phyloP scores from a whole-genome alignment of 225 moss, liverwort and hornwort genomes.

The Pseudoscleropodium purum region DNA sequence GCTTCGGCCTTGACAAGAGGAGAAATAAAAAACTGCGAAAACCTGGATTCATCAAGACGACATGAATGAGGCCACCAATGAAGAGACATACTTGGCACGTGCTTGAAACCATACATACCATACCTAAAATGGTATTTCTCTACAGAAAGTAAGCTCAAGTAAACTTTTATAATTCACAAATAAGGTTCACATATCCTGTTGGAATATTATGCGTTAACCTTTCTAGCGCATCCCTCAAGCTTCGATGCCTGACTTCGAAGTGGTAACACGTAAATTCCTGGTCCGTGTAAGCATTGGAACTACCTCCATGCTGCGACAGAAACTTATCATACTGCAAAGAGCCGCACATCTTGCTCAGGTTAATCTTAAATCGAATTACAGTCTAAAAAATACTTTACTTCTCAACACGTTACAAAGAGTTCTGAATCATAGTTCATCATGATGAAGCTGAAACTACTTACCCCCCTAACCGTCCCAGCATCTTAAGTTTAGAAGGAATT shows the following conservation, averaged over 20 bases:
- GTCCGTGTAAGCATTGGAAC: conserved; percentile 54
- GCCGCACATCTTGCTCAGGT: neutral
- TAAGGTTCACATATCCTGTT: neutral
- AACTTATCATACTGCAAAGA: conserved; percentile 48
- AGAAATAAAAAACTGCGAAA: conserved; percentile 51
- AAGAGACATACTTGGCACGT: neutral
- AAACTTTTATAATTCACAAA: neutral
- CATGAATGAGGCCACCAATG: neutral
- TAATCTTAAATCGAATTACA: neutral
- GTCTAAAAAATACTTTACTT: neutral
- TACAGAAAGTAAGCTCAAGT: neutral
- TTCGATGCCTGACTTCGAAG: conserved; percentile 34
- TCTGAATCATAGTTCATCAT: neutral
- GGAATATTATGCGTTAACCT: conserved; percentile 11
- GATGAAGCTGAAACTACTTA: neutral
- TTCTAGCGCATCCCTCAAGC: conserved; percentile 44
- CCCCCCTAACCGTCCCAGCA: neutral
- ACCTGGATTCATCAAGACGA: conserved; percentile 23
- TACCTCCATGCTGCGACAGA: conserved; percentile 45
- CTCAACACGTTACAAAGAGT: neutral
- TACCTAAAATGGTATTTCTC: neutral
- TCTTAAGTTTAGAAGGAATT: neutral
- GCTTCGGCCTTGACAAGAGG: conserved; percentile 51
- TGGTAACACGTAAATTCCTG: conserved; percentile 55
- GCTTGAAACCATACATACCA: neutral